phyloP scores from a whole-genome alignment of 176 grass and related monocot genomes.

The Lolium perenne region DNA sequence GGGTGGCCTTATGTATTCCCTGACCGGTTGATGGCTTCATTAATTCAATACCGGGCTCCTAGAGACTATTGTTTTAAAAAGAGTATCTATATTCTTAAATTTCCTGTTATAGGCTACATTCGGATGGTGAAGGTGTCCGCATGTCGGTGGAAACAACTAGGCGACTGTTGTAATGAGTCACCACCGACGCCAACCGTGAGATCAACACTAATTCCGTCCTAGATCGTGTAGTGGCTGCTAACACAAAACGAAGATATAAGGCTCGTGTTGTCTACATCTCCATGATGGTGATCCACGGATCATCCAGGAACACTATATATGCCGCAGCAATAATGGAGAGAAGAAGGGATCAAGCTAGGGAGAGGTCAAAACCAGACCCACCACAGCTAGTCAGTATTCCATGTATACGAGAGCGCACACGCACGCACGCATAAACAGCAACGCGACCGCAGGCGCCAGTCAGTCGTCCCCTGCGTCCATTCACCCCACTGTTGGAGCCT shows the following conservation, averaged over 20 bases:
- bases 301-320: conserved; percentile 43
- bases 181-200: no score
- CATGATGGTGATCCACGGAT: conserved; percentile 27
- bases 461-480: not conserved
- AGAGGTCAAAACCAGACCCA: conserved; percentile 46
- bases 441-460: not conserved
- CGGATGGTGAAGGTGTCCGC: no score
- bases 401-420: not conserved
- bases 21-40: no score
- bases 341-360: conserved; percentile 22
- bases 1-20: no score
- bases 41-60: no score
- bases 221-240: not conserved
- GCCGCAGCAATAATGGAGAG: conserved; percentile 52
- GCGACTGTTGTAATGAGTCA: no score
- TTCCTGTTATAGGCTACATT: no score
- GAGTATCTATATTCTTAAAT: no score
- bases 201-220: not conserved
- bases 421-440: conserved; percentile 11
- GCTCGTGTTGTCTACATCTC: not conserved
- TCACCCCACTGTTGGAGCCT: not conserved
- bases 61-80: no score
- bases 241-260: no score
- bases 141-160: no score
- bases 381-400: conserved; percentile 19